phyloP scores from a whole-genome alignment of 139 green algal genomes.

The Chara braunii region DNA sequence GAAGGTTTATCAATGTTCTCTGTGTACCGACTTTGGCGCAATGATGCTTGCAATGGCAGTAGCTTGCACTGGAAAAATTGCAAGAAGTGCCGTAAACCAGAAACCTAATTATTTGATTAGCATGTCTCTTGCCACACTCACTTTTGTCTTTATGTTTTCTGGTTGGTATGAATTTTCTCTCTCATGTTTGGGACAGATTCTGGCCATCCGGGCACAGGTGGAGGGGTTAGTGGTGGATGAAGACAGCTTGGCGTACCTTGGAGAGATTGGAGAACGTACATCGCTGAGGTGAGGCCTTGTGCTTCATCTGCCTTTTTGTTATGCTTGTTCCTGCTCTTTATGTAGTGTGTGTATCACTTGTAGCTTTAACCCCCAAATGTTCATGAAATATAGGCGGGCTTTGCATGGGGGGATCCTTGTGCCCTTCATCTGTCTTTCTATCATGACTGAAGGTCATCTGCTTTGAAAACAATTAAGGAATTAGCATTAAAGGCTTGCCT shows the following conservation, averaged over 20 bases:
- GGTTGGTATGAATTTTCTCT: too few species aligned
- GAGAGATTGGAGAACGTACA: conserved; percentile 75
- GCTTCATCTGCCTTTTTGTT: background rate
- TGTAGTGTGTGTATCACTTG: background rate
- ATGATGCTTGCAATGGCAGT: too few species aligned
- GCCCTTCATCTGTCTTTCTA: background rate
- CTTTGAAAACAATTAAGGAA: too few species aligned
- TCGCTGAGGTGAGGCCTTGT: conserved; percentile 52
- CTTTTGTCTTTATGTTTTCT: too few species aligned
- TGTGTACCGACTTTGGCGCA: too few species aligned
- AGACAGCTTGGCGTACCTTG: conserved; percentile 74
- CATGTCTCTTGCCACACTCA: too few species aligned
- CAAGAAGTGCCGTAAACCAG: too few species aligned
- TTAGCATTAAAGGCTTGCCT: too few species aligned
- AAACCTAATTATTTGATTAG: too few species aligned
- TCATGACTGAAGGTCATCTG: background rate
- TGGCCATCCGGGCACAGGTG: conserved; percentile 67
- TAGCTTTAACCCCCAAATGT: background rate
- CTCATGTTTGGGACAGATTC: conserved; percentile 15
- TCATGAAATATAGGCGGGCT: background rate
- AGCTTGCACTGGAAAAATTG: too few species aligned
- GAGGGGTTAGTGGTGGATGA: conserved; percentile 85
- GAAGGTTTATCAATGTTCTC: too few species aligned
- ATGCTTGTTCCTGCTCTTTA: background rate
- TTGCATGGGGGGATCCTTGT: background rate